Conservation (phyloP, 176 grass and related monocot genomes). For the Ensete ventricosum region DNA sequence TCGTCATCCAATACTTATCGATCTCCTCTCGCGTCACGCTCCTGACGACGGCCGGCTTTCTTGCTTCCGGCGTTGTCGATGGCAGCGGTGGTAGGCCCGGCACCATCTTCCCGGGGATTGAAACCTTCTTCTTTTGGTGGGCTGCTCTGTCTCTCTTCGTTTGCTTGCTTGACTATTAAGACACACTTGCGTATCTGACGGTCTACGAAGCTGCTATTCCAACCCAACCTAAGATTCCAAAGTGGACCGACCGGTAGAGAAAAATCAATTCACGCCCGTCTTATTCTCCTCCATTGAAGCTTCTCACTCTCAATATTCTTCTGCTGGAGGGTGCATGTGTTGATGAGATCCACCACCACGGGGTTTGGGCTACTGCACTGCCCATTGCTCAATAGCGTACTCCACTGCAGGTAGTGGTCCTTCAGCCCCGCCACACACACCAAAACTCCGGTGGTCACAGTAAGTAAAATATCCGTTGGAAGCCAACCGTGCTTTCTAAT, state of each 20-base stretch:
- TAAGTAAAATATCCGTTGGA: too few species aligned
- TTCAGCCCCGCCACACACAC: too few species aligned
- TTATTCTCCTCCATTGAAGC: not conserved
- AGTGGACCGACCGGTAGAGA: not conserved
- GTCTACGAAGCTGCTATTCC: not conserved
- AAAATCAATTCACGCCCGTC: not conserved
- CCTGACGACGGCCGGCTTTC: constrained; percentile 26
- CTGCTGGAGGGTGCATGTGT: too few species aligned
- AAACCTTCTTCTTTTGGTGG: not conserved
- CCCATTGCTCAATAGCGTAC: too few species aligned
- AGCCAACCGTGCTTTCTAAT: too few species aligned
- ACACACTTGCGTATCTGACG: not conserved
- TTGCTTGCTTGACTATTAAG: not conserved
- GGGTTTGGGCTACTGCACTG: too few species aligned
- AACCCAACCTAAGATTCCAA: constrained; percentile 4
- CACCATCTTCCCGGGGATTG: too few species aligned
- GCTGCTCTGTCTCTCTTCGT: not conserved
- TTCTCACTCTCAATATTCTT: too few species aligned
- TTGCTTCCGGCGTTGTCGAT: not conserved
- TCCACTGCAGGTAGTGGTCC: too few species aligned
- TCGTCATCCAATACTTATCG: constrained; percentile 60
- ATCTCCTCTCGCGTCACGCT: constrained; percentile 75
- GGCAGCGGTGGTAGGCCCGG: not conserved
- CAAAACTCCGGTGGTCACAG: too few species aligned
- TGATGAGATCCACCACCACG: too few species aligned